These are phyloP conservation scores for Eucalyptus marginata DNA, from an alignment of 345 rosid genomes.

Conservation along the genomic window DNA sequence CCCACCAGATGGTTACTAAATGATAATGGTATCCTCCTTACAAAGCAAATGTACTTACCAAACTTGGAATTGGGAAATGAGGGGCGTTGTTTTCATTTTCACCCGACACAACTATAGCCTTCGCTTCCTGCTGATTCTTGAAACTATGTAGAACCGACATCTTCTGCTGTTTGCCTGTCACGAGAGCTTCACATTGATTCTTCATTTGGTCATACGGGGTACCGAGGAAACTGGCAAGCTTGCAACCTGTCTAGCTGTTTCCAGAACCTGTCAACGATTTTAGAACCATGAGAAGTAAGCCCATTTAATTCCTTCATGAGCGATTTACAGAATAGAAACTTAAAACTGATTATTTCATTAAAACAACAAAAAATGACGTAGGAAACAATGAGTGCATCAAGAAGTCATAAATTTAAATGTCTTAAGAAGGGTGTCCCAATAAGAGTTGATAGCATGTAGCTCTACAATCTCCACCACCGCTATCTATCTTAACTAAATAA, in stretches of 20 bases:
- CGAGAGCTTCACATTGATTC: slow-evolving; percentile 89
- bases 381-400: background rate
- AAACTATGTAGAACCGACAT: slow-evolving; percentile 89
- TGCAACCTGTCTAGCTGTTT: slow-evolving; percentile 86
- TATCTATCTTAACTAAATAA: background rate
- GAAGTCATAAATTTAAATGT: background rate
- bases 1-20: background rate
- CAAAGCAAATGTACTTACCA: slow-evolving; percentile 21
- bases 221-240: slow-evolving; percentile 56
- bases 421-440: background rate
- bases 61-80: slow-evolving; percentile 6
- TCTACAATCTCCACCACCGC: background rate
- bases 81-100: slow-evolving; percentile 14
- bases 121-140: slow-evolving; percentile 41
- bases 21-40: background rate
- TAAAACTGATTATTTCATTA: background rate
- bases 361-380: background rate
- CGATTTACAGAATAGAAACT: background rate
- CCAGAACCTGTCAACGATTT: slow-evolving; percentile 44
- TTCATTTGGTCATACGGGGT: slow-evolving; percentile 88
- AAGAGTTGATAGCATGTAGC: background rate
- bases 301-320: background rate
- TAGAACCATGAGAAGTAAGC: background rate
- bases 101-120: slow-evolving; percentile 22
- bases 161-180: slow-evolving; percentile 79